These are phyloP conservation scores for Carallia pectinifolia DNA, from an alignment of 345 rosid species.

Conservation along the genomic window DNA sequence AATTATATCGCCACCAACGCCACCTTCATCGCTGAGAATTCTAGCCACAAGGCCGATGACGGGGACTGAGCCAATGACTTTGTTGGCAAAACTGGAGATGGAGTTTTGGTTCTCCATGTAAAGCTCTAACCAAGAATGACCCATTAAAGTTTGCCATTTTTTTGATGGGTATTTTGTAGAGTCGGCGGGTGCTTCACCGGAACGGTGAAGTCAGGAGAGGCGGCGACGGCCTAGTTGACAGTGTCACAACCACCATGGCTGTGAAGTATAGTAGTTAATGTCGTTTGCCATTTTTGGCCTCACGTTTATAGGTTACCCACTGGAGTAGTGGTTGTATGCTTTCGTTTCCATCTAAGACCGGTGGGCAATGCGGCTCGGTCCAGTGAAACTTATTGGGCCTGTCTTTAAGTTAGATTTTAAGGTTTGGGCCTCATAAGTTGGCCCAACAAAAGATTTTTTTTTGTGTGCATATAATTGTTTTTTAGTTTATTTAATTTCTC, in stretches of 20 bases:
- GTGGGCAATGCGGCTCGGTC: not conserved
- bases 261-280: slow-evolving; percentile 9
- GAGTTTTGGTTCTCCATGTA: slow-evolving; percentile 83
- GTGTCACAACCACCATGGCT: slow-evolving; percentile 50
- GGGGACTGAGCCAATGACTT: slow-evolving; percentile 87
- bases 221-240: slow-evolving; percentile 21
- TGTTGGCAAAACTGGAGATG: slow-evolving; percentile 64
- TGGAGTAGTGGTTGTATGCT: not conserved
- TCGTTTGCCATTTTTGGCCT: slow-evolving; percentile 25
- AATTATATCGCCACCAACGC: slow-evolving; percentile 75
- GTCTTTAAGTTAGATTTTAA: too few relatives aligned
- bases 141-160: slow-evolving; percentile 30
- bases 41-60: slow-evolving; percentile 83
- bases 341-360: too few relatives aligned
- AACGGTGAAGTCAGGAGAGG: slow-evolving; percentile 44
- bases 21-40: slow-evolving; percentile 86
- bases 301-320: slow-evolving; percentile 51
- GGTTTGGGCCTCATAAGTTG: too few relatives aligned
- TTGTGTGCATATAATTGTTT: too few relatives aligned
- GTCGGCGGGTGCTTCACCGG: slow-evolving; percentile 29
- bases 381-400: too few relatives aligned
- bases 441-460: too few relatives aligned
- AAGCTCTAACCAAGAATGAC: slow-evolving; percentile 43
- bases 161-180: slow-evolving; percentile 12
- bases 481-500: too few relatives aligned